These are phyloP conservation scores for Penicillium cosmopolitanum DNA, from an alignment of 495 filamentous ascomycete species.

Conservation along the genomic window DNA sequence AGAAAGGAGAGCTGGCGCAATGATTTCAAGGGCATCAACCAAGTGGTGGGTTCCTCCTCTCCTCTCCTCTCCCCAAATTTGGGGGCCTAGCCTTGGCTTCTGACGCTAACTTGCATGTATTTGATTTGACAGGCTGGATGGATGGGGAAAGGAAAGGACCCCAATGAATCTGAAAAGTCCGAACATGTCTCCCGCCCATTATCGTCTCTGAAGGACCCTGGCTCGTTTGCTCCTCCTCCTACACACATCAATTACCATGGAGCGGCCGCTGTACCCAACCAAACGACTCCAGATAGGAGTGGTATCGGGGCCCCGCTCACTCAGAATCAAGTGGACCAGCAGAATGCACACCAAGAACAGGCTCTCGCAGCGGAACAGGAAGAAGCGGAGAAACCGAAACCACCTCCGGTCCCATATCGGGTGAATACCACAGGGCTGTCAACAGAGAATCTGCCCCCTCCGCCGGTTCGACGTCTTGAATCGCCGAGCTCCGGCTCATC, in stretches of 20 bases:
- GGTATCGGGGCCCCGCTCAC: constrained; percentile 54
- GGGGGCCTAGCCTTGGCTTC: constrained; percentile 6
- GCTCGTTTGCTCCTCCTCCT: constrained; percentile 84
- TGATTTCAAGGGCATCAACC: constrained; percentile 63
- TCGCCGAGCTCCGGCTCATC: constrained; percentile 41
- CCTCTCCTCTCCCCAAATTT: not conserved
- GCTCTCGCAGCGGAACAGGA: constrained; percentile 38
- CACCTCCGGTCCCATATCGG: constrained; percentile 69
- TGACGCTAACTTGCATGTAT: constrained; percentile 5
- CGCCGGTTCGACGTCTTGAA: constrained; percentile 62
- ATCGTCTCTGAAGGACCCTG: constrained; percentile 79
- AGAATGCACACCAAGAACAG: constrained; percentile 38
- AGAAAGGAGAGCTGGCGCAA: constrained; percentile 60
- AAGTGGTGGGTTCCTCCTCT: constrained; percentile 49
- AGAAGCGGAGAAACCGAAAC: constrained; percentile 45
- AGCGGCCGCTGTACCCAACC: constrained; percentile 48
- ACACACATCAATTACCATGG: constrained; percentile 65
- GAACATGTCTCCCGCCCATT: constrained; percentile 69
- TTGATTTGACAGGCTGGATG: constrained; percentile 25
- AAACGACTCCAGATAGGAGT: constrained; percentile 50
- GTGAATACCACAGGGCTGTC: constrained; percentile 71
- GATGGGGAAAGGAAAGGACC: constrained; percentile 56
- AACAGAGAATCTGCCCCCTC: constrained; percentile 70
- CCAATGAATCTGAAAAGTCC: constrained; percentile 29
- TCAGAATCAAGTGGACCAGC: constrained; percentile 39